Conservation (phyloP, 2,329 filamentous ascomycete species). For the Exophiala aquamarina region DNA sequence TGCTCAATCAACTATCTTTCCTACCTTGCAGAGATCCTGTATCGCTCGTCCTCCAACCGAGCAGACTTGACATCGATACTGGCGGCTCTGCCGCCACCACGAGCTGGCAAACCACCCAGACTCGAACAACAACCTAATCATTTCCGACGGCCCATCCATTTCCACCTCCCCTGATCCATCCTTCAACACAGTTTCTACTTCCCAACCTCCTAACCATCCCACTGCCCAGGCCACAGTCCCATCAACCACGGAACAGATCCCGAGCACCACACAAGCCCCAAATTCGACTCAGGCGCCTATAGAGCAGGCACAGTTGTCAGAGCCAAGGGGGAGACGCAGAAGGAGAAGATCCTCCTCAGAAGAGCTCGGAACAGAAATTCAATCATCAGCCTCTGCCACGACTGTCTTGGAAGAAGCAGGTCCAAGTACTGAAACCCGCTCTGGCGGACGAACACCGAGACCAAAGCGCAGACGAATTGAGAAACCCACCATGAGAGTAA, state of each 20-base stretch:
- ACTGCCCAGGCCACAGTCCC: slow-evolving; percentile 4
- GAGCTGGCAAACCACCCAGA: slow-evolving; percentile 72
- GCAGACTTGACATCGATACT: slow-evolving; percentile 18
- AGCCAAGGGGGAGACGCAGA: slow-evolving; percentile 22
- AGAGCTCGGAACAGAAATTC: slow-evolving; percentile 8
- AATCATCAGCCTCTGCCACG: slow-evolving; percentile 22
- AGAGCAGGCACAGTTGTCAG: slow-evolving; percentile 16
- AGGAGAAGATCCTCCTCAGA: slow-evolving; percentile 20
- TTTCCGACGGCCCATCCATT: slow-evolving; percentile 66
- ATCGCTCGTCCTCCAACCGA: not conserved
- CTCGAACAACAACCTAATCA: slow-evolving; percentile 60
- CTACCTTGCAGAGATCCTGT: not conserved
- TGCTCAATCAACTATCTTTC: too few species aligned
- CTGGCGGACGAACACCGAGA: slow-evolving; percentile 35
- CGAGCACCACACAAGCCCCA: slow-evolving; percentile 15
- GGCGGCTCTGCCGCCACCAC: slow-evolving; percentile 55
- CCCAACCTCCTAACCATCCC: slow-evolving; percentile 34
- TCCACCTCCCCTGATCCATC: slow-evolving; percentile 54
- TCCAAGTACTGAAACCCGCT: slow-evolving; percentile 28
- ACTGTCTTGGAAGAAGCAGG: slow-evolving; percentile 30
- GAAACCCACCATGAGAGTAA: slow-evolving; percentile 62
- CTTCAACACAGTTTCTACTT: slow-evolving; percentile 49
- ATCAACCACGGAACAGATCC: slow-evolving; percentile 19
- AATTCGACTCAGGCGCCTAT: slow-evolving; percentile 19
- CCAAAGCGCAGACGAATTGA: slow-evolving; percentile 60